Evolutionary conservation across 2,329 filamentous ascomycete genomes (phyloP).

Genomic region (Microsporum canis): DNA sequence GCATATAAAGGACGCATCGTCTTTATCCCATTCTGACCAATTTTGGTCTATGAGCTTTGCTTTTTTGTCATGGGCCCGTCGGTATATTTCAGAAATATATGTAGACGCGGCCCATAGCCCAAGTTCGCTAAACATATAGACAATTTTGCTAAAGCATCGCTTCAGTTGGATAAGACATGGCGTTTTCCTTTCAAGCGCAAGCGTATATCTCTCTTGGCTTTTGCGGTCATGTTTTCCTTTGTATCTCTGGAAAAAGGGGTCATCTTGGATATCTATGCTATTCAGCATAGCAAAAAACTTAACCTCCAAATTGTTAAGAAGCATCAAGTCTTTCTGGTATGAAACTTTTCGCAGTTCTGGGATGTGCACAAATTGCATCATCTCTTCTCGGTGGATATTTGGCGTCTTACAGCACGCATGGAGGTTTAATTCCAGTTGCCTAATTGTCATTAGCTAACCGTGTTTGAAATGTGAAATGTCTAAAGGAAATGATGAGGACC

Average conservation of each 20-base stretch:
- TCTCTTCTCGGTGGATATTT: slow-evolving; percentile 54
- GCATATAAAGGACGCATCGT: slow-evolving; percentile 48
- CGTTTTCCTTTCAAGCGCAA: slow-evolving; percentile 25
- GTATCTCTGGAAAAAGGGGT: not conserved
- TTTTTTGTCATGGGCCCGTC: slow-evolving; percentile 21
- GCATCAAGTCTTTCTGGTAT: slow-evolving; percentile 17
- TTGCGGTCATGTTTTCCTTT: slow-evolving; percentile 26
- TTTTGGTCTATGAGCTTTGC: slow-evolving; percentile 18
- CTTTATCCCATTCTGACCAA: slow-evolving; percentile 35
- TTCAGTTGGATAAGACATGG: slow-evolving; percentile 45
- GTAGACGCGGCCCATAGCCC: slow-evolving; percentile 59
- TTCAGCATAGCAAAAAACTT: slow-evolving; percentile 28
- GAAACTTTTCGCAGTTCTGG: slow-evolving; percentile 43
- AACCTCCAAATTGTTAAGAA: slow-evolving; percentile 26
- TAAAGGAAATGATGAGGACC: not conserved
- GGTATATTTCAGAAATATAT: slow-evolving; percentile 47
- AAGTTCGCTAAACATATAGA: slow-evolving; percentile 45
- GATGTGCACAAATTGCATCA: slow-evolving; percentile 56
- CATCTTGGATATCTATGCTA: not conserved
- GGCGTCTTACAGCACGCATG: slow-evolving; percentile 60
- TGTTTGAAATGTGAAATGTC: not conserved
- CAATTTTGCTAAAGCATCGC: slow-evolving; percentile 41
- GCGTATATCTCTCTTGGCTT: slow-evolving; percentile 18
- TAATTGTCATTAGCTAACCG: slow-evolving; percentile 13
- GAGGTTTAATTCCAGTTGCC: slow-evolving; percentile 55